Evolutionary conservation across 2,329 filamentous ascomycete species (phyloP).

Genomic region (Simplicillium sp.): DNA sequence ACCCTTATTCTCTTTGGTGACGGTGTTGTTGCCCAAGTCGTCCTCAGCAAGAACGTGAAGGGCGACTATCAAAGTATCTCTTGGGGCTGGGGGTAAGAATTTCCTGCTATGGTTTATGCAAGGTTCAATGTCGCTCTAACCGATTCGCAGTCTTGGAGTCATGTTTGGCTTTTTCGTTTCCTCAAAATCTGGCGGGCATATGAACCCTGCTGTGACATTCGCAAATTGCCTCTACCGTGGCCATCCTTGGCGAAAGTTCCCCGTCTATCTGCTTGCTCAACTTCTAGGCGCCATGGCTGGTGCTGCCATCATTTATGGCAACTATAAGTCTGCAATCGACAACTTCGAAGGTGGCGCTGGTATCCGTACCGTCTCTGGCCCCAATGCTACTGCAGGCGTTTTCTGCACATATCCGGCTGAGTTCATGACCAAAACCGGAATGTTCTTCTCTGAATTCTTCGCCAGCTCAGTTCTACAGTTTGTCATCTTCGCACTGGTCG

Average conservation of each 20-base stretch:
- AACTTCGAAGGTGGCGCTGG: constrained; percentile 49
- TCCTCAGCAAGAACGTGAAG: constrained; percentile 40
- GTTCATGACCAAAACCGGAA: constrained; percentile 56
- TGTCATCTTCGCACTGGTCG: constrained; percentile 60
- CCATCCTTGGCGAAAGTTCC: constrained; percentile 60
- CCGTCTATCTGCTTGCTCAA: constrained; percentile 58
- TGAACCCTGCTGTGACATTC: constrained; percentile 64
- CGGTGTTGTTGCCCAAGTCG: constrained; percentile 61
- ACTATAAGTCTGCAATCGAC: constrained; percentile 57
- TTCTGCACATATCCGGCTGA: constrained; percentile 64
- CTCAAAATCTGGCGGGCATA: constrained; percentile 56
- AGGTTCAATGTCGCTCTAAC: constrained; percentile 5
- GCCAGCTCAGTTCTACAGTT: constrained; percentile 61
- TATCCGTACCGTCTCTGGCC: constrained; percentile 50
- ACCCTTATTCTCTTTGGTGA: constrained; percentile 61
- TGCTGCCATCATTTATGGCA: constrained; percentile 50
- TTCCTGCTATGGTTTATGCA: neutral
- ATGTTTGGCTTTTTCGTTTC: constrained; percentile 62
- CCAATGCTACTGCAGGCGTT: constrained; percentile 56
- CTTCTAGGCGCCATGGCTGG: constrained; percentile 57
- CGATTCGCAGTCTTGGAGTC: constrained; percentile 42
- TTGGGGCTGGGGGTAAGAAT: constrained; percentile 38
- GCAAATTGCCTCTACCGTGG: constrained; percentile 59
- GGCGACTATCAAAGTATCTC: constrained; percentile 40
- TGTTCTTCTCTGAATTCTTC: constrained; percentile 66